phyloP scores from a whole-genome alignment of 1,284 basidiomycete genomes.

The Ceratobasidium sp. region DNA sequence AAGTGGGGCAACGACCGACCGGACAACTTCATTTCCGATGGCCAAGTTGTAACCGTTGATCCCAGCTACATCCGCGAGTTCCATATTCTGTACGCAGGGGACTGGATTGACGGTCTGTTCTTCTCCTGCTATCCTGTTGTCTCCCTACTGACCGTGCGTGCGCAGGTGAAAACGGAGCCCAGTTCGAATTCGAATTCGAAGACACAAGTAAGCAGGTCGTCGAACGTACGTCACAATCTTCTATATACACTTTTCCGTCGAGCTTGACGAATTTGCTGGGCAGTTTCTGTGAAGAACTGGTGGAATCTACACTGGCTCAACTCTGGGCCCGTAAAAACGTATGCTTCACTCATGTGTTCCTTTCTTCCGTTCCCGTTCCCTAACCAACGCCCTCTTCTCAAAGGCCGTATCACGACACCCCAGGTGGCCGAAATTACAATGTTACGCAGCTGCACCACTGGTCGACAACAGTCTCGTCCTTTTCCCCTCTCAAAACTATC shows the following conservation, averaged over 20 bases:
- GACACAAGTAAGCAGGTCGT: constrained; percentile 42
- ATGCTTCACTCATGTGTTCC: neutral
- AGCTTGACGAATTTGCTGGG: neutral
- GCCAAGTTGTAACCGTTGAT: neutral
- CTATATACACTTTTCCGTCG: neutral
- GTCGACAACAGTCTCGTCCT: constrained; percentile 56
- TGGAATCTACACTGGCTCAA: constrained; percentile 47
- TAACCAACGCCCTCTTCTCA: neutral
- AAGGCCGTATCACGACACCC: constrained; percentile 28
- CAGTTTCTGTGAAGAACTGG: constrained; percentile 40
- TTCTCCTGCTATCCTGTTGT: neutral
- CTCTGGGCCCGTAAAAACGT: constrained; percentile 44
- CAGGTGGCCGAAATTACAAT: constrained; percentile 17
- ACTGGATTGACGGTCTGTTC: constrained; percentile 46
- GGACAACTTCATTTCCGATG: constrained; percentile 37
- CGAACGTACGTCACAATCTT: constrained; percentile 31
- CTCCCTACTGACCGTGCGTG: neutral
- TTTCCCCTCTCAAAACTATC: constrained; percentile 46
- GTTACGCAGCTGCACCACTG: constrained; percentile 57
- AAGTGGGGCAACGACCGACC: constrained; percentile 42
- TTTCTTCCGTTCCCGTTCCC: too few relatives aligned
- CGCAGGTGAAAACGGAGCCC: constrained; percentile 45
- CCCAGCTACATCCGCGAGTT: constrained; percentile 42
- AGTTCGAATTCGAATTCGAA: constrained; percentile 44
- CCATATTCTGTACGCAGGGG: constrained; percentile 48